Base-by-base conservation (phyloP, 768 basidiomycete genomes). In the Cystofilobasidium bisporidii region DNA sequence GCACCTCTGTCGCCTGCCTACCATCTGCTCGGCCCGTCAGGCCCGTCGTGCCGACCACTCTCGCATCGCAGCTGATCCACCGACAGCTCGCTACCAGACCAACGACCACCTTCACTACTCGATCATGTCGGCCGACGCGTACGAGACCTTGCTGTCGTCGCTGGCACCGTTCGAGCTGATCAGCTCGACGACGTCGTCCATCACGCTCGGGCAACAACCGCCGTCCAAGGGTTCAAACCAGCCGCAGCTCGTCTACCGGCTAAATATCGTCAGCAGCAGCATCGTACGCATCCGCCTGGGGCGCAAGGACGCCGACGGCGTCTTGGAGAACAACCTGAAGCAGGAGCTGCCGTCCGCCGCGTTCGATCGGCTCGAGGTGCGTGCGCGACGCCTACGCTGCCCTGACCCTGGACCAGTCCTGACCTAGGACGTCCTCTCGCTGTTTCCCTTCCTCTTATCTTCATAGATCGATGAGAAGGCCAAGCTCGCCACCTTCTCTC, bases 231-330 rank as follows among this genome's bases (percentile, higher is more conserved):
- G 18, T 6, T 17, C 50, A 18, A 14, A 32, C n/a, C 50, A 17
- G 18, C 30, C 43, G 33, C 26, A 48, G 36, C 40, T 63, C 38
- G 53, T 64, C 55, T 64, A 64, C 63, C 22, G 15, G 36, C 63
- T 64, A 18, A 26, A 33, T 1, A 20, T 43, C 15, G 36, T 64
- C 63, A 28, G 36, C 4, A n/a, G n/a, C 24, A 55, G 36, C 18
- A 40, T 15, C 30, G 38, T 64, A 36, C 32, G 63, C 36, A 17
- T 64, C 36, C 26, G 53, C 2, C 12, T 56, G 22, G 63, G 53
- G 3, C 4, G 53, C 24, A 38, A 36, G 6, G 28, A 41, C 18
- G 18, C 14, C 20, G 33, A 40, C 12, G 63, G 63, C 24, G 55
- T 55, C 28, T 30, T 64, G 53, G 38, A 57, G 12, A 40, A 40